Evolutionary conservation across 2,329 filamentous ascomycete genomes (phyloP), one percentile per base, ranked within the genome.

Genomic region (Alternaria gaisen): DNA sequence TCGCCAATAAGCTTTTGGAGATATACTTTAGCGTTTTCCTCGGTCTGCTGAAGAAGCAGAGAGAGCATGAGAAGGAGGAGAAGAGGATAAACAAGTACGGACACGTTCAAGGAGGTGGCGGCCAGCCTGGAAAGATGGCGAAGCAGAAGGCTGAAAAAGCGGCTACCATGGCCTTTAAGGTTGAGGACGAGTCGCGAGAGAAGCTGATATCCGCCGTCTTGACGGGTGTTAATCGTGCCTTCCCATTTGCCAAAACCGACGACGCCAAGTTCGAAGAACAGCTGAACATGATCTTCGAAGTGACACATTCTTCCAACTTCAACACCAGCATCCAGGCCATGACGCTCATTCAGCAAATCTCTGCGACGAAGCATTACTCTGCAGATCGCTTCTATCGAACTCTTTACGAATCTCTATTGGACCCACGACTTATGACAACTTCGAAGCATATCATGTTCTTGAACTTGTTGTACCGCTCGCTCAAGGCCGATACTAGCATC

Each of bases 271-370:
- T 98, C 67, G 92, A 96, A 73, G 89, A 90, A 60, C 94, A 99
- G 74, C 87, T 99, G 58, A 91, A 98, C 75, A 97, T 94, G 3
- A 86, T 99, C 26, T 99, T 97, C 85, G 90, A 89, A 71, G 95
- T 99, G 72, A 97, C 95, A 0, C 95, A 99, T 80, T 98, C 94
- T 1, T 93, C 94, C 58, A 99, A 99, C 79, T 98, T 99, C 86
- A 99, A 98, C 81, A 99, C 95, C 1, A 95, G 93, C 75, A 92
- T 99, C 38, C 95, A 99, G 80, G 94, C 95, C 34, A 86, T 99
- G 66, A 91, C 97, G 81, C 84, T 99, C 48, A 96, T 99, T 67
- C 95, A 98, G 77, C 95, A 98, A 77, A 86, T 99, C 28, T 92
- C 93, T 0, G 84, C 89, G 1, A 87, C 90, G 3, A 93, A 95